phyloP scores from a whole-genome alignment of 257 asterid species.

The Asclepias syriaca region DNA sequence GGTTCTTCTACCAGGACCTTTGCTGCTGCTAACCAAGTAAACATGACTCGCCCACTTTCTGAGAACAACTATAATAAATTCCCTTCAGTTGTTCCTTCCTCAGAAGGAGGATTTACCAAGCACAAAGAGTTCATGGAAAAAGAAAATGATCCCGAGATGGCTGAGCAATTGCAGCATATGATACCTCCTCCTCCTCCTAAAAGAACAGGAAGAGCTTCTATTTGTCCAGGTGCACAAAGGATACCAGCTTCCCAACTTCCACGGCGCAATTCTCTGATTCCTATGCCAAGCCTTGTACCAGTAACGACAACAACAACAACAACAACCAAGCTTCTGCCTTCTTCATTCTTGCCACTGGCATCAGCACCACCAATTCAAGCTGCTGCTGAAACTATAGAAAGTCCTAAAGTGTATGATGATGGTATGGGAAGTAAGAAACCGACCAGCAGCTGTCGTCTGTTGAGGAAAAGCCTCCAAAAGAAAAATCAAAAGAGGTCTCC shows the following conservation, averaged over 20 bases:
- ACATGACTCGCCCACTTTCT: slow-evolving; percentile 24
- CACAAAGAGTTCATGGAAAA: slow-evolving; percentile 43
- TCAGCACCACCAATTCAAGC: slow-evolving; percentile 52
- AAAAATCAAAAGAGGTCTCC: slow-evolving; percentile 60
- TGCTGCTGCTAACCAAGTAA: slow-evolving; percentile 28
- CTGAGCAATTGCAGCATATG: slow-evolving; percentile 36
- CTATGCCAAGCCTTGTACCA: slow-evolving; percentile 39
- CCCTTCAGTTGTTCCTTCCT: slow-evolving; percentile 30
- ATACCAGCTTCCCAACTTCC: slow-evolving; percentile 34
- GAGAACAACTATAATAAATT: slow-evolving; percentile 39
- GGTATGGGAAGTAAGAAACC: slow-evolving; percentile 46
- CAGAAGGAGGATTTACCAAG: slow-evolving; percentile 29
- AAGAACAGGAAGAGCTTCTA: slow-evolving; percentile 43
- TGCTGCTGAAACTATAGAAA: slow-evolving; percentile 27
- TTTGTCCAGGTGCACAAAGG: slow-evolving; percentile 26
- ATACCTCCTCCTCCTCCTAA: slow-evolving; percentile 27
- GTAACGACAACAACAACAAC: slow-evolving; percentile 25
- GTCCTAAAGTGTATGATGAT: slow-evolving; percentile 53
- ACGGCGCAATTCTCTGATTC: slow-evolving; percentile 70
- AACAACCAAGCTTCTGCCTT: slow-evolving; percentile 37
- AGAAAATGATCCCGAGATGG: slow-evolving; percentile 57
- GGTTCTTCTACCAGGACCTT: slow-evolving; percentile 21
- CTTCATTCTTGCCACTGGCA: slow-evolving; percentile 45
- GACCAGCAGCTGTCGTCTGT: slow-evolving; percentile 22
- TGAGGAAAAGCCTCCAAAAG: slow-evolving; percentile 70